Evolutionary conservation across 1,139 yeast species (phyloP).

Genomic region (Debaryomyces udenii): DNA sequence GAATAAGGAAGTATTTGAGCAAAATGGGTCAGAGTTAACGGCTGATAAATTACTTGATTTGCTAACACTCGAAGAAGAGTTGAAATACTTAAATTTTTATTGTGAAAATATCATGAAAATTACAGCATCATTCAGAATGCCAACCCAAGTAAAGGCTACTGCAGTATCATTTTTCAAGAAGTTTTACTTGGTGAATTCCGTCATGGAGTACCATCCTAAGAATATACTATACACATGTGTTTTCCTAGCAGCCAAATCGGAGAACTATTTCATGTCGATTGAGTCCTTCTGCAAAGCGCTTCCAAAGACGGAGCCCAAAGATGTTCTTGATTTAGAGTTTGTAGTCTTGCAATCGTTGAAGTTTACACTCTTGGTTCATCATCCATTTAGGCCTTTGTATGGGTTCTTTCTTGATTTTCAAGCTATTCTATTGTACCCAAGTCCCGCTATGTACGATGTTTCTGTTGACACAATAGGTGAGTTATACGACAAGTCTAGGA

Average conservation of each 20-base stretch:
- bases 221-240: constrained; percentile 81
- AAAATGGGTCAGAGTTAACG: constrained; percentile 38
- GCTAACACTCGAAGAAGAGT: constrained; percentile 70
- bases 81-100: constrained; percentile 65
- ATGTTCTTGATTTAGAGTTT: constrained; percentile 79
- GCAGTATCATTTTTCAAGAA: constrained; percentile 82
- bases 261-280: constrained; percentile 84
- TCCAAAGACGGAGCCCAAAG: constrained; percentile 64
- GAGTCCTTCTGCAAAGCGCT: constrained; percentile 76
- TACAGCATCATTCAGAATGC: constrained; percentile 49
- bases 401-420: constrained; percentile 92
- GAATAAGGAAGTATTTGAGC: constrained; percentile 31
- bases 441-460: constrained; percentile 40
- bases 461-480: constrained; percentile 50
- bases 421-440: constrained; percentile 51
- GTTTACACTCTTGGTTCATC: constrained; percentile 84
- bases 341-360: constrained; percentile 69
- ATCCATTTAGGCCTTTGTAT: constrained; percentile 83
- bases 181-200: constrained; percentile 77
- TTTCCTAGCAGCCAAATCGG: constrained; percentile 90
- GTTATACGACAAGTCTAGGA: constrained; percentile 70
- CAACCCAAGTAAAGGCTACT: constrained; percentile 66
- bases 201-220: constrained; percentile 87
- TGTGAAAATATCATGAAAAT: constrained; percentile 68
- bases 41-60: constrained; percentile 41